Base-by-base conservation (phyloP, 176 grass and related monocot species). In the Pharus latifolius region DNA sequence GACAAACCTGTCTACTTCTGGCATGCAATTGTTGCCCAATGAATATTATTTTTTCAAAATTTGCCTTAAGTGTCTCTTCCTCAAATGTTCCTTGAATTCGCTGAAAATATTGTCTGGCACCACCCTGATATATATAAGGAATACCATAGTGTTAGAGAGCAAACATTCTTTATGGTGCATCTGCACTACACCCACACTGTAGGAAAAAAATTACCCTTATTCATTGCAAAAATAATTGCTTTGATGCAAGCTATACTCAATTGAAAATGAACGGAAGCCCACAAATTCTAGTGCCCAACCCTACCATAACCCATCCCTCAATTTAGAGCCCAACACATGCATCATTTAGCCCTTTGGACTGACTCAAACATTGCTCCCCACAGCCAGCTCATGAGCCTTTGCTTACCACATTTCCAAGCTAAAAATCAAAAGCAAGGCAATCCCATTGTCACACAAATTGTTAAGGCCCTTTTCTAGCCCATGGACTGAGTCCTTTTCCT, bases 41-140 rank as follows among this genome's bases (percentile, higher is more conserved):
- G 12, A 74, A 67, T 57, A 98, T 98, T 16, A 98, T 91, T 78
- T 88, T 98, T 67, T 91, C 89, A 80, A 93, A 98, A 85, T 93
- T 83, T 64, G 87, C 69, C 67, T 90, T 98, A 6, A 98, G 55
- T 55, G 83, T 93, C 77, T 98, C 94, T 79, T 93, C 89, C 38
- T 88, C 84, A 6, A 90, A 72, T 44, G 94, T 87, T 72, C 89
- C 90, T 85, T 98, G 94, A 77, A 93, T 89, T 28, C 86, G 84
- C 71, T 90, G 87, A 34, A 98, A 98, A 49, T 93, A 70, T 53
- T 93, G 87, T 41, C 94, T 87, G 24, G 94, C 94, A 45, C 80
- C 93, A 71, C 94, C 94, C 94, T 98, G 89, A 61, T 75, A 29
- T 15, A 31, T 30, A 87, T 19, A 69, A 5, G 35, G 18, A 71